These are phyloP conservation scores for Zasmidium angulare DNA, from an alignment of 2,329 filamentous ascomycete species.

Conservation along the genomic window DNA sequence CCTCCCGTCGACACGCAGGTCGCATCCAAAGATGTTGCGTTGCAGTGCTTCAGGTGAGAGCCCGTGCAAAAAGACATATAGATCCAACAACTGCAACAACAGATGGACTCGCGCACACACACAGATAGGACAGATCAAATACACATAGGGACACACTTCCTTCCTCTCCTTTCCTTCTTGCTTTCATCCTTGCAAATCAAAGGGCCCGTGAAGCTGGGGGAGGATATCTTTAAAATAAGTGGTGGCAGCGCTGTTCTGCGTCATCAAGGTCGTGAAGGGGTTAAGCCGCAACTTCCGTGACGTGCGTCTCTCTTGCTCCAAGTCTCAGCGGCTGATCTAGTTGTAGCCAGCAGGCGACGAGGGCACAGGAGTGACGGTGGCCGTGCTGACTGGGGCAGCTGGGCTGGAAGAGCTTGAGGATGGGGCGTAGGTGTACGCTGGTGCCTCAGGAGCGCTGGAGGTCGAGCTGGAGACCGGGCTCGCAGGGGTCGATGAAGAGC, in stretches of 20 bases:
- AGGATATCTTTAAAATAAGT: no score
- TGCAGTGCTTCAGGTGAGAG: no score
- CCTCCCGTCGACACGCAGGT: not conserved
- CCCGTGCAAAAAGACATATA: no score
- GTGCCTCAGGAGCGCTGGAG: not conserved
- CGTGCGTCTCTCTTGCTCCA: conserved; percentile 1
- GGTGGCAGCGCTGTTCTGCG: conserved; percentile 4
- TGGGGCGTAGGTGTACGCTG: conserved; percentile 17
- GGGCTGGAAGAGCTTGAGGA: conserved; percentile 3
- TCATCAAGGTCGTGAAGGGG: conserved; percentile 17
- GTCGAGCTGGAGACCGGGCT: conserved; percentile 1
- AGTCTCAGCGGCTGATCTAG: not conserved
- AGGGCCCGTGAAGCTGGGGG: no score
- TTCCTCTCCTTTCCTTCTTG: not conserved
- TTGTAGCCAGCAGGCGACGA: conserved; percentile 12
- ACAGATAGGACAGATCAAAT: not conserved
- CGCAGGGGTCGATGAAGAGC: conserved; percentile 2
- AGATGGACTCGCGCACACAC: not conserved
- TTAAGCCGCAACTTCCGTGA: conserved; percentile 4
- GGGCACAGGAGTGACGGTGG: conserved; percentile 17
- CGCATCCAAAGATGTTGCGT: no score
- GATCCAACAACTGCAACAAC: no score
- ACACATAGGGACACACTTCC: not conserved
- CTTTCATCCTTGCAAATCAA: not conserved
- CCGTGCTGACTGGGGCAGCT: conserved; percentile 10